Evolutionary conservation across 345 rosid species (phyloP), one percentile per base, ranked within the genome.

Genomic region (Acer yangbiense): DNA sequence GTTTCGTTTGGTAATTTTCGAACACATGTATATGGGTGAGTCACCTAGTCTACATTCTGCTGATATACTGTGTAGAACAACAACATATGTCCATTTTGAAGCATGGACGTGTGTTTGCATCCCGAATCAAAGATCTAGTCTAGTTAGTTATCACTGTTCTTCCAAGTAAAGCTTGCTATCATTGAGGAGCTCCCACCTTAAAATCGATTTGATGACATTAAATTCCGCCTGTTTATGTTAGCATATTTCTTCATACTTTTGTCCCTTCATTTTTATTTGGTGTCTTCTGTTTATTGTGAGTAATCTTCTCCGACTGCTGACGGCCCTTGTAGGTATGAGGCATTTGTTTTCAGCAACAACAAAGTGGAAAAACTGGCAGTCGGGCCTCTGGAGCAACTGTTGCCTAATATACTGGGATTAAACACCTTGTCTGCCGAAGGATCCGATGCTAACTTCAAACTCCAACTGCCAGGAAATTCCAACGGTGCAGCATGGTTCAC

Each of bases 401-500:
- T 83, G 87, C 90, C 86, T 0, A 80, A 87, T 76, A 62, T 85
- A 65, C 92, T 89, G n/a, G 86, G 78, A 64, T 61, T 88, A 12
- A 79, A 73, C 64, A 75, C 80, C 69, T 76, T 88, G 80, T 64
- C 79, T 17, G 44, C 74, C 3, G 80, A 80, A 77, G 92, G 90
- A 69, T 79, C 83, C 74, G 65, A 82, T 81, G 86, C 87, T 71
- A 86, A 74, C 78, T 81, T 86, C 73, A 89, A 85, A 63, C 83
- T 89, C 44, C 88, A 89, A 72, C 76, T 75, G 48, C 79, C 83
- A 0, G 79, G 78, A 29, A 82, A 85, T 70, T 78, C 70, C 18
- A 29, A 67, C 3, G 72, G 75, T 69, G 79, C 83, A 69, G 58
- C 80, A 54, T 90, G 94, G 94, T 90, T 90, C 84, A 86, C 92